A percentile compares a stretch with the other conserved stretches of the same genome.
Conservation (phyloP, 176 grass and related monocot genomes). For the Musa itinerans region DNA sequence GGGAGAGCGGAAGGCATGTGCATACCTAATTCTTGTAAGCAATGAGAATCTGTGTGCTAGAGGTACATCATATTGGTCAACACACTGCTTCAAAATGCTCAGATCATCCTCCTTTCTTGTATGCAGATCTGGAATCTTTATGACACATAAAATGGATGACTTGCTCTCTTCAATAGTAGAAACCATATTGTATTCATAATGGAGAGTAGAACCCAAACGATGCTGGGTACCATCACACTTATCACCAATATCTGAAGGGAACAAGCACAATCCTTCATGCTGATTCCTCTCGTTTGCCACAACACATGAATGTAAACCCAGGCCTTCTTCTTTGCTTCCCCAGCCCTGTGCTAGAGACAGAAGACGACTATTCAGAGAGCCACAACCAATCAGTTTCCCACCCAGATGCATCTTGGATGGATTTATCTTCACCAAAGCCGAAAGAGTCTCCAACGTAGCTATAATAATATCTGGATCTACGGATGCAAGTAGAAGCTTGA, state of each 20-base stretch:
- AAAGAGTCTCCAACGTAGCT: constrained; percentile 82
- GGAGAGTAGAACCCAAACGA: constrained; percentile 83
- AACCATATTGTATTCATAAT: constrained; percentile 79
- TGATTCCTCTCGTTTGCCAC: constrained; percentile 82
- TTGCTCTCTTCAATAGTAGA: constrained; percentile 33
- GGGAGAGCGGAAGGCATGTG: constrained; percentile 59
- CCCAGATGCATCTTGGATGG: constrained; percentile 92
- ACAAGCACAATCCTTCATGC: constrained; percentile 54
- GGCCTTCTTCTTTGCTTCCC: constrained; percentile 99
- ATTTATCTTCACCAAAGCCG: constrained; percentile 82
- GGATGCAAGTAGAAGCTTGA: constrained; percentile 84
- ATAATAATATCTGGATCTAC: constrained; percentile 88
- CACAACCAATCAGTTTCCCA: constrained; percentile 76
- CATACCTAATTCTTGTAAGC: constrained; percentile 92
- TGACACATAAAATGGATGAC: constrained; percentile 63
- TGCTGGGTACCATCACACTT: constrained; percentile 65
- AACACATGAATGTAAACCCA: constrained; percentile 88
- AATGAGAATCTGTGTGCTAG: constrained; percentile 78
- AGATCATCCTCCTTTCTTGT: constrained; percentile 82
- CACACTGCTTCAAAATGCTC: constrained; percentile 70
- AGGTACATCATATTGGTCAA: constrained; percentile 71
- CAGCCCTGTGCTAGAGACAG: constrained; percentile 93
- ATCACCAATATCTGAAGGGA: constrained; percentile 63
- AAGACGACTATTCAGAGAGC: constrained; percentile 68
- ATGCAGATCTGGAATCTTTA: constrained; percentile 83